These are phyloP conservation scores for Schizophyllum amplum DNA, from an alignment of 1,284 basidiomycete genomes.

Conservation along the genomic window DNA sequence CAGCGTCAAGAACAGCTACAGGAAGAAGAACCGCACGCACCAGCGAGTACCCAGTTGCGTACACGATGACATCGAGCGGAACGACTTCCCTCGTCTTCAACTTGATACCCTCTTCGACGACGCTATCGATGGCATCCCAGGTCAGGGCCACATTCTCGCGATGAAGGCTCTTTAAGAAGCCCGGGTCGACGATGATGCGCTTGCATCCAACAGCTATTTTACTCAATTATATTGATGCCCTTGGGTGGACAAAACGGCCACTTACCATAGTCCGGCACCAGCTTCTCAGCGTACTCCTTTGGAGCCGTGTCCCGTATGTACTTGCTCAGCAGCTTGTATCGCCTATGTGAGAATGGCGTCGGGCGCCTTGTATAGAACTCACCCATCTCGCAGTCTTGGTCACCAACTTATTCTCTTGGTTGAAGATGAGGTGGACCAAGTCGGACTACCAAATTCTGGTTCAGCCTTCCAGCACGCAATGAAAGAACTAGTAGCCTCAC, in stretches of 20 bases:
- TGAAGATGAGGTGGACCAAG: not conserved
- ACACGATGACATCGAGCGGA: constrained; percentile 15
- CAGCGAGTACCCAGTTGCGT: constrained; percentile 29
- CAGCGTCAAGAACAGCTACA: constrained; percentile 1
- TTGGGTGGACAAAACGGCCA: not conserved
- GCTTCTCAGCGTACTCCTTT: not conserved
- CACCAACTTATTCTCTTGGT: not conserved
- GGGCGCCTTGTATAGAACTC: not conserved
- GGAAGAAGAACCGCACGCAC: constrained; percentile 17
- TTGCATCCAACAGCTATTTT: constrained; percentile 24
- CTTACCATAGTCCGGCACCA: constrained; percentile 3
- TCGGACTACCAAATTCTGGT: not conserved
- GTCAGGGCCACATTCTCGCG: constrained; percentile 30
- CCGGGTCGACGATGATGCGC: constrained; percentile 27
- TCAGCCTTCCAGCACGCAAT: not conserved
- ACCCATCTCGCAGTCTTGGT: not conserved
- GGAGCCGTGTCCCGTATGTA: constrained; percentile 2
- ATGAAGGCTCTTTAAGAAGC: constrained; percentile 28
- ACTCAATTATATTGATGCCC: not conserved
- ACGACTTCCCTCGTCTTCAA: constrained; percentile 21
- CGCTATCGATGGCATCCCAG: constrained; percentile 26
- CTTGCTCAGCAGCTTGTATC: not conserved
- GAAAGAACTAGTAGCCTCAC: not conserved
- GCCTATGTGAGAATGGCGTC: not conserved
- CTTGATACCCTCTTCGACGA: constrained; percentile 28